A percentile compares a stretch with the other conserved stretches of the same genome.
These are phyloP conservation scores for Cardamine occulta DNA, from an alignment of 345 rosid species.

Conservation along the genomic window DNA sequence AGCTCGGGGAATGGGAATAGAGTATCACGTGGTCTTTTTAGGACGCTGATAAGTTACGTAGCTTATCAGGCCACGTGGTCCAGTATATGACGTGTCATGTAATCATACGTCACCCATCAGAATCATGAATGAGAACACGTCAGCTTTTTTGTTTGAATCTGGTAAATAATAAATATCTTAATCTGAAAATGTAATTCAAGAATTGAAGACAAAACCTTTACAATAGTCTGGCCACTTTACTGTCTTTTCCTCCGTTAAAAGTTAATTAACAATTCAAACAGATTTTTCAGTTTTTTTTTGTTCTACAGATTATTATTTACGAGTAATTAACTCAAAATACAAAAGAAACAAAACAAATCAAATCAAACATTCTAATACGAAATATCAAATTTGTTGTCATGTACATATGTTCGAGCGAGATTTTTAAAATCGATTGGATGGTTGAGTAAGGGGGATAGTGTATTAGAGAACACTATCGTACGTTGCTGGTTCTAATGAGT, in stretches of 20 bases:
- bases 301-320: not conserved
- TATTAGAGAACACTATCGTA: not conserved
- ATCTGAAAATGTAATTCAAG: not conserved
- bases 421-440: too few relatives aligned
- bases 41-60: conserved; percentile 30
- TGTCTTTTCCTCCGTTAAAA: not conserved
- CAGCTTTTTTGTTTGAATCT: conserved; percentile 14
- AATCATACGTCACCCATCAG: not conserved
- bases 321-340: not conserved
- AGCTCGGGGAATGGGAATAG: too few relatives aligned
- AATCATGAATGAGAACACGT: not conserved
- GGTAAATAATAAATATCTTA: conserved; percentile 9
- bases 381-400: not conserved
- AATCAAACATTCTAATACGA: not conserved
- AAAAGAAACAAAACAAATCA: not conserved
- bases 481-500: not conserved
- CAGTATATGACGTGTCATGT: not conserved
- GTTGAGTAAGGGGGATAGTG: not conserved
- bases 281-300: not conserved
- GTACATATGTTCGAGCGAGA: not conserved
- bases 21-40: conserved; percentile 3
- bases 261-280: not conserved
- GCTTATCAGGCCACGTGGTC: conserved; percentile 28
- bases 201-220: conserved; percentile 1
- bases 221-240: not conserved